These are phyloP conservation scores for Cylindrotheca fusiformis DNA, from an alignment of 108 stramenopile species.

Conservation along the genomic window DNA sequence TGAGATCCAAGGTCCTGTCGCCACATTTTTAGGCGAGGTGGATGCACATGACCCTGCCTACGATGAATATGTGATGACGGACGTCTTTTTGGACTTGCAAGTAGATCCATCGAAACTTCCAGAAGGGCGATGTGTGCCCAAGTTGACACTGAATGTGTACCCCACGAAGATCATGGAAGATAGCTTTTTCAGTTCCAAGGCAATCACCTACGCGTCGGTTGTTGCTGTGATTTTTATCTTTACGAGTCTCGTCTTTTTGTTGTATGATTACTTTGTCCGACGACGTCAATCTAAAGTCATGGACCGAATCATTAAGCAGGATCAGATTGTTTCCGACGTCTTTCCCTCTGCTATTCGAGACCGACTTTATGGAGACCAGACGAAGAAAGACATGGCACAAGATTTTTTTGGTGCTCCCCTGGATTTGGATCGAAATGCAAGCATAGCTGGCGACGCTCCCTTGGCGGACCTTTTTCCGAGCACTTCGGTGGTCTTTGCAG, in stretches of 20 bases:
- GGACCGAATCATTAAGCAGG: background rate
- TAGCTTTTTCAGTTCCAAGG: background rate
- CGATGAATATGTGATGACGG: background rate
- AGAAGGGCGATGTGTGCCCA: background rate
- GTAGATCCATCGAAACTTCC: background rate
- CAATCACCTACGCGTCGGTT: background rate
- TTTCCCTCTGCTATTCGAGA: conserved; percentile 12
- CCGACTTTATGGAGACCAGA: conserved; percentile 3
- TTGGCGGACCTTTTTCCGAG: conserved; percentile 26
- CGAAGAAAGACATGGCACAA: background rate
- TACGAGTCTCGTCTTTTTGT: background rate
- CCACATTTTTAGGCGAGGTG: conserved; percentile 2
- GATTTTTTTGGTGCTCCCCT: background rate
- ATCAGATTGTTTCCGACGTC: conserved; percentile 9
- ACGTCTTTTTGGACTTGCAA: background rate
- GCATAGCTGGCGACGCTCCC: conserved; percentile 5
- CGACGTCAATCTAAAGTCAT: conserved; percentile 15
- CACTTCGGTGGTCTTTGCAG: conserved; percentile 26
- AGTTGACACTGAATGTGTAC: background rate
- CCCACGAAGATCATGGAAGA: conserved; percentile 7
- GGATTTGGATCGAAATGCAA: background rate
- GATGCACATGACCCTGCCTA: conserved; percentile 6
- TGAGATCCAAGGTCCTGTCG: background rate
- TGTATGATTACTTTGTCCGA: conserved; percentile 10
- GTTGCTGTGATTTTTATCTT: conserved; percentile 3